Conservation (phyloP, 2,329 filamentous ascomycete genomes). For the Xylaria sp. region DNA sequence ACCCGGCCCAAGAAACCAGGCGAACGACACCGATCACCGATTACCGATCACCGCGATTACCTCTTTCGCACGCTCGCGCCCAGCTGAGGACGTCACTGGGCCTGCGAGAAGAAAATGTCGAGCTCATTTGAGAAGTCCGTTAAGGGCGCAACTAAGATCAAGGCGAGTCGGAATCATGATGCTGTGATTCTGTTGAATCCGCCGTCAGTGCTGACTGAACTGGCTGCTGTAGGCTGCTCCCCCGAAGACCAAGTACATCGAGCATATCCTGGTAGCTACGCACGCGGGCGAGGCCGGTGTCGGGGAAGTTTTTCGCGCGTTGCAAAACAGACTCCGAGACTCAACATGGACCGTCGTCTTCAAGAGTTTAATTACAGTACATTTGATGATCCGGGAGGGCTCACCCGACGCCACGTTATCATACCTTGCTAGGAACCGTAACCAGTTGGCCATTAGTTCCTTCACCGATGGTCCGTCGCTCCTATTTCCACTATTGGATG, state of each 20-base stretch:
- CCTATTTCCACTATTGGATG: neutral
- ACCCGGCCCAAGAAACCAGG: constrained; percentile 6
- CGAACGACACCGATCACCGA: constrained; percentile 18
- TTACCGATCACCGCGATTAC: constrained; percentile 28
- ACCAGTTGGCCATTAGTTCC: constrained; percentile 84
- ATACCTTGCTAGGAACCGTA: constrained; percentile 84
- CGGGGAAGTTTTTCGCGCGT: constrained; percentile 91
- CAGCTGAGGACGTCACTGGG: neutral
- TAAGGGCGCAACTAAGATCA: constrained; percentile 98
- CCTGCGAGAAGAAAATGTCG: constrained; percentile 64
- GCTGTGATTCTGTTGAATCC: neutral
- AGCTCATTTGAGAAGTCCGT: constrained; percentile 98
- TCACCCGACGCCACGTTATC: constrained; percentile 87
- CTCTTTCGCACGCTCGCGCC: constrained; percentile 5
- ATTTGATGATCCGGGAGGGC: constrained; percentile 97
- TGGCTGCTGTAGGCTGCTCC: constrained; percentile 76
- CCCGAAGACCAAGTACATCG: constrained; percentile 99
- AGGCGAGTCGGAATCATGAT: constrained; percentile 66
- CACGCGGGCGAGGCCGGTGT: constrained; percentile 95
- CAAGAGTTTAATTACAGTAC: constrained; percentile 94
- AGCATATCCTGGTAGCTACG: constrained; percentile 95
- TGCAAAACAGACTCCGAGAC: constrained; percentile 89
- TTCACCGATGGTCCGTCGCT: constrained; percentile 84
- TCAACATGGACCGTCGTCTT: constrained; percentile 99
- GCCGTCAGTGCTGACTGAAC: constrained; percentile 34